phyloP scores from a whole-genome alignment of 352 stramenopile genomes.

The Aphanomyces euteiches region DNA sequence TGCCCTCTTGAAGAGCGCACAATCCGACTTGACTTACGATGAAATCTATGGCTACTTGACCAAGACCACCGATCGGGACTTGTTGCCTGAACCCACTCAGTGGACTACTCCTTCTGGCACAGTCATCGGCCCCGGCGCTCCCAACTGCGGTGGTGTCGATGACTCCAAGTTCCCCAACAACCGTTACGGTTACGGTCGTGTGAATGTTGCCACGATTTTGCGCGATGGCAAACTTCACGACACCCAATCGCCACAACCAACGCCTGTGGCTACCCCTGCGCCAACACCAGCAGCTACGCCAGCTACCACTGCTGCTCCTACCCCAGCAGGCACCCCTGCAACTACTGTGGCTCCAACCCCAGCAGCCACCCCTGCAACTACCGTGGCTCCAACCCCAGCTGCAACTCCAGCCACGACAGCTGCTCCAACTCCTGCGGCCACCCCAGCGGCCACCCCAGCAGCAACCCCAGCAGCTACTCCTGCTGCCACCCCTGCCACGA shows the following conservation, averaged over 20 bases:
- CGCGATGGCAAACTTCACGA: constrained; percentile 27
- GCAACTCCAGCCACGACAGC: background rate
- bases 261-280: background rate
- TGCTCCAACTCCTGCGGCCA: background rate
- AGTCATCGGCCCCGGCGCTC: constrained; percentile 35
- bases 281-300: background rate
- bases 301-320: background rate
- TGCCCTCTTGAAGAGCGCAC: constrained; percentile 35
- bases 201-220: constrained; percentile 35
- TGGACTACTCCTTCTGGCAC: constrained; percentile 28
- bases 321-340: background rate
- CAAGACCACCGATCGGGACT: constrained; percentile 10
- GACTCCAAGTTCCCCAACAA: constrained; percentile 48
- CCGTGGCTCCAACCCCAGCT: too few species aligned
- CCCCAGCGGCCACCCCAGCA: background rate
- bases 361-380: background rate
- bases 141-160: constrained; percentile 41
- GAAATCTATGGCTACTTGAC: constrained; percentile 33
- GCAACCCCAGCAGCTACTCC: background rate
- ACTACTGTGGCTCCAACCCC: background rate
- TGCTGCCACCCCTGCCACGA: background rate
- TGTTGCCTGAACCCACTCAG: constrained; percentile 1
- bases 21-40: constrained; percentile 35
- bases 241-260: background rate
- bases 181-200: constrained; percentile 34